phyloP scores from a whole-genome alignment of 169 alveolate species.

The Amoebophrya sp. region DNA sequence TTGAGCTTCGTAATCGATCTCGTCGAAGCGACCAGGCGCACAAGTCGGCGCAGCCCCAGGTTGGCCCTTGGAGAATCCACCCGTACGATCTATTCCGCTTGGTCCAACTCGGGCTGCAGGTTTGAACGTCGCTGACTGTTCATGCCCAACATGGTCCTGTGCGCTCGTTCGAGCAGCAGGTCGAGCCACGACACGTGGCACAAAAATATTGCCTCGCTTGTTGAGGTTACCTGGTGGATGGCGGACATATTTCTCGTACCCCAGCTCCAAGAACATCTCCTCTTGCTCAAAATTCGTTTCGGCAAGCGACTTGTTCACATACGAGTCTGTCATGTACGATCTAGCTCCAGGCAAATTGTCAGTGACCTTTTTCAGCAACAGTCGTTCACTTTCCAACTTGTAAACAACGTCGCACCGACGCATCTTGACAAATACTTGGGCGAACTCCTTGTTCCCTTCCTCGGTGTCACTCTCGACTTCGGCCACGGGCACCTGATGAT shows the following conservation, averaged over 20 bases:
- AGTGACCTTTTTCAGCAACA: neutral
- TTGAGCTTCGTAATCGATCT: too few relatives aligned
- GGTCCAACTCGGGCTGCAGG: neutral
- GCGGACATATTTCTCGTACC: slow-evolving; percentile 8
- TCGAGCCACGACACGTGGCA: neutral
- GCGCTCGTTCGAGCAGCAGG: neutral
- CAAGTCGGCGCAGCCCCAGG: too few relatives aligned
- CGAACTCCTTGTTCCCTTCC: neutral
- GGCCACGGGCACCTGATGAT: too few relatives aligned
- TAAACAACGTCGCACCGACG: neutral
- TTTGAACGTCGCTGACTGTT: neutral
- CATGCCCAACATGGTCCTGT: neutral
- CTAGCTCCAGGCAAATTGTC: neutral
- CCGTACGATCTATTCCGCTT: too few relatives aligned
- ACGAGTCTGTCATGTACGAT: neutral
- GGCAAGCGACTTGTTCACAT: neutral
- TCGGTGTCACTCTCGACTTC: neutral
- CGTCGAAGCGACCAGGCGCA: too few relatives aligned
- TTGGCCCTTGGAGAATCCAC: too few relatives aligned
- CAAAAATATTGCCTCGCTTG: neutral
- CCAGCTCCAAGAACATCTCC: neutral
- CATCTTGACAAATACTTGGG: neutral
- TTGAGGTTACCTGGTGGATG: too few relatives aligned
- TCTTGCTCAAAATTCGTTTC: neutral
- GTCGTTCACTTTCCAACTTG: neutral